phyloP scores from a whole-genome alignment of 2,329 filamentous ascomycete species.

The Fusarium longipes region DNA sequence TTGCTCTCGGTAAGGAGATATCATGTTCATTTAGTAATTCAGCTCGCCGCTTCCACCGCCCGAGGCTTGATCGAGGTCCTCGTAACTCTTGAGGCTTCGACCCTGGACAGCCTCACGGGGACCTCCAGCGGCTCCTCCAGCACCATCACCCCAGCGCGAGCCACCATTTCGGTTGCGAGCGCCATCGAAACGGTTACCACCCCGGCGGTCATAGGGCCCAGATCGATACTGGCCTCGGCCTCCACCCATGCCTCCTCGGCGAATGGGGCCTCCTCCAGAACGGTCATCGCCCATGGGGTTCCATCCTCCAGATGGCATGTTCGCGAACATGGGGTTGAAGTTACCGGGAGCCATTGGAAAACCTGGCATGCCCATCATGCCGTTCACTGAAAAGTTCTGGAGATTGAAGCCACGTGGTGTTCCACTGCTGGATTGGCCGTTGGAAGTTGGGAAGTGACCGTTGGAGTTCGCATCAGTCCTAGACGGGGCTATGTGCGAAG shows the following conservation, averaged over 20 bases:
- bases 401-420: constrained; percentile 94
- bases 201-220: constrained; percentile 80
- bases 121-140: constrained; percentile 80
- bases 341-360: constrained; percentile 64
- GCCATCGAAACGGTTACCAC: constrained; percentile 64
- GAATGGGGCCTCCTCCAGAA: constrained; percentile 75
- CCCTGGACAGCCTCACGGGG: constrained; percentile 93
- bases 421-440: constrained; percentile 79
- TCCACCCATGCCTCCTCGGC: constrained; percentile 70
- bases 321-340: constrained; percentile 67
- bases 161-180: constrained; percentile 61
- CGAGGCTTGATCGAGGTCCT: constrained; percentile 90
- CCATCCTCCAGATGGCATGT: constrained; percentile 63
- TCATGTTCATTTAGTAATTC: constrained; percentile 76
- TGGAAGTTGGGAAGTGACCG: constrained; percentile 88
- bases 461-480: constrained; percentile 95
- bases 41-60: constrained; percentile 82
- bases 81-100: constrained; percentile 94
- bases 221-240: constrained; percentile 67
- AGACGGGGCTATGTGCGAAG: constrained; percentile 92
- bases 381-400: constrained; percentile 73
- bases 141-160: constrained; percentile 79
- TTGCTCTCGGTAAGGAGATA: background rate
- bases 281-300: constrained; percentile 66
- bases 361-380: constrained; percentile 68